Percentiles rank a stretch among this genome's conserved stretches.
Evolutionary conservation across 2,329 filamentous ascomycete genomes (phyloP).

Genomic region (Incumbomyces lentus): DNA sequence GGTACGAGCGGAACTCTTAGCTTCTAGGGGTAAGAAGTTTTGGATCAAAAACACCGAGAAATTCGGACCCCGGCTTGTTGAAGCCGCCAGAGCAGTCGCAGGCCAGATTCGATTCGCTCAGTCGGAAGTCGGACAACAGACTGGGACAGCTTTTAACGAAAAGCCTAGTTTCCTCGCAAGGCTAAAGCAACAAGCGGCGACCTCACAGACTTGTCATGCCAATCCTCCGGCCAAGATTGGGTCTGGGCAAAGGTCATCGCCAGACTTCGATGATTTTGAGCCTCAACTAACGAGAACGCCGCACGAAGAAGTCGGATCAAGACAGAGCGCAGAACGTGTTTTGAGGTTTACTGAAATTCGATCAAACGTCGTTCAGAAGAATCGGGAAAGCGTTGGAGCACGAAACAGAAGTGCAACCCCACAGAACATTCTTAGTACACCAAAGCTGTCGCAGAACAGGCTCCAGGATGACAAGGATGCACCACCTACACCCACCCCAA

Average conservation of each 20-base stretch:
- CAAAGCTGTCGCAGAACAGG: slow-evolving; percentile 14
- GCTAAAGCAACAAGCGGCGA: slow-evolving; percentile 21
- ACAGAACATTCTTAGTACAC: slow-evolving; percentile 15
- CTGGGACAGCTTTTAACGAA: not conserved
- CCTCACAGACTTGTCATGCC: slow-evolving; percentile 58
- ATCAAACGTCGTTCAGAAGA: slow-evolving; percentile 38
- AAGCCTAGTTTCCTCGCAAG: not conserved
- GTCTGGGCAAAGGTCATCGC: slow-evolving; percentile 52
- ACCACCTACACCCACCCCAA: slow-evolving; percentile 20
- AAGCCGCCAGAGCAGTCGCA: too few species aligned
- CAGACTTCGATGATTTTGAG: slow-evolving; percentile 39
- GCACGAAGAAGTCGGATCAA: slow-evolving; percentile 66
- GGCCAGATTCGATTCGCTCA: too few species aligned
- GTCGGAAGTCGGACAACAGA: too few species aligned
- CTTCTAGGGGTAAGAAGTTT: too few species aligned
- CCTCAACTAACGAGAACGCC: slow-evolving; percentile 69
- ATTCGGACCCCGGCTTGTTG: too few species aligned
- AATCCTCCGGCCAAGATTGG: slow-evolving; percentile 75
- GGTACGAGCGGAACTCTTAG: too few species aligned
- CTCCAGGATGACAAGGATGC: slow-evolving; percentile 14
- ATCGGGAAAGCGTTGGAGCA: slow-evolving; percentile 7
- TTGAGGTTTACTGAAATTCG: slow-evolving; percentile 59
- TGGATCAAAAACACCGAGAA: too few species aligned
- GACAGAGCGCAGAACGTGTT: slow-evolving; percentile 54
- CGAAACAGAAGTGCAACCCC: slow-evolving; percentile 13